Base-by-base conservation (phyloP, 148 eudicot species). In the Fagopyrum esculentum region DNA sequence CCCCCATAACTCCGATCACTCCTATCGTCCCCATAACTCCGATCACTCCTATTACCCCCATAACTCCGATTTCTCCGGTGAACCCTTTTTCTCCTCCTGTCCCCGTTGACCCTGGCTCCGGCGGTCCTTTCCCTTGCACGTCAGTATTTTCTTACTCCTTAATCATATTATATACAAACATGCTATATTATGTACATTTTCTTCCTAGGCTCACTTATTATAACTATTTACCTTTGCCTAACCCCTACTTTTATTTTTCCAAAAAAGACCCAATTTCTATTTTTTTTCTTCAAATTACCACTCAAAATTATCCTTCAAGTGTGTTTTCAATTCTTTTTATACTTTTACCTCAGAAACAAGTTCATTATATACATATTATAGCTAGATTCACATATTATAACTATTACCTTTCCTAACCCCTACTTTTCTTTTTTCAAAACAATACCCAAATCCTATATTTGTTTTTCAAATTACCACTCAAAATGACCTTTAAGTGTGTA, bases 101-200 rank as follows among this genome's bases (percentile, higher is more conserved):
- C 29, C 68, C 68, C 15, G 15, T 61, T 29, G 68, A 61, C 81
- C 29, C 61, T 61, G 55, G 46, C 74, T 35, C 74, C 81, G 17
- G 52, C 78, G 47, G 83, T 82, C 3, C 82, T 60, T 86, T 88
- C 77, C 83, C 93, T 40, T 90, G 94, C 97, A 81, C 82, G 98
- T 94, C 85, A 91, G 98, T 85, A 49, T 2, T 17, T 19, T 19
- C 7, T 19, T 12, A 56, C 56, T 52, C n/a, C 17, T 12, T 4
- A 49, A 40, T 9, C 61, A 45, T 1, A 12, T 19, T 45, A 60
- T 9, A 0, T 13, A 55, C 26, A 35, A 35, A 15, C 55, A 16
- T 54, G 13, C 7, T 74, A 71, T 45, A 71, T 45, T 1, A 4
- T n/a, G 4, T 26, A 35, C 1, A 11, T 45, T n/a, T 19, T 6